These are phyloP conservation scores for Mycena crocata DNA, from an alignment of 768 basidiomycete species.

Conservation along the genomic window DNA sequence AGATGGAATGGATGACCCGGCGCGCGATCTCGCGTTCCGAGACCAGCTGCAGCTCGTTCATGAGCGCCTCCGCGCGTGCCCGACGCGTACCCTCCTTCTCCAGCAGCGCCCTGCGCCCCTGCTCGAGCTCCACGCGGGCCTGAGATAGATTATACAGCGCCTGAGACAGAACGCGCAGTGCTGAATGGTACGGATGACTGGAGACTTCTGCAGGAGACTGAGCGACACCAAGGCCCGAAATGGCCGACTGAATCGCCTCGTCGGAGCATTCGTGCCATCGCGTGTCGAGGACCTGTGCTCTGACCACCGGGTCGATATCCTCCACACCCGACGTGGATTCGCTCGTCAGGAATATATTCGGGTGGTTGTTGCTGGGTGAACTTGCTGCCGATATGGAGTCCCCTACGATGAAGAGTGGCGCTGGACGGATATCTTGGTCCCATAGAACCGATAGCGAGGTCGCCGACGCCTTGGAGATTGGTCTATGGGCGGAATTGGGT, in stretches of 20 bases:
- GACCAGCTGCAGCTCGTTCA: constrained; percentile 63
- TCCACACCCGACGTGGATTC: constrained; percentile 50
- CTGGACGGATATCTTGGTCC: constrained; percentile 47
- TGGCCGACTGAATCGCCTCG: constrained; percentile 73
- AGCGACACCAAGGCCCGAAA: constrained; percentile 59
- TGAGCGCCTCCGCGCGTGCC: constrained; percentile 62
- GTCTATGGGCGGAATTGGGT: constrained; percentile 16
- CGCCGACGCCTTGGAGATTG: constrained; percentile 40
- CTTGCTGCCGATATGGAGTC: constrained; percentile 4
- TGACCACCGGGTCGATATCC: constrained; percentile 45
- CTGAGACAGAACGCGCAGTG: constrained; percentile 76
- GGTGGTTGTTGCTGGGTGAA: constrained; percentile 16
- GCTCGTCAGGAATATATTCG: constrained; percentile 33
- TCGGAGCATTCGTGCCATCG: constrained; percentile 86
- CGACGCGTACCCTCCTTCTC: constrained; percentile 71
- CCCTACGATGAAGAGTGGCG: constrained; percentile 58
- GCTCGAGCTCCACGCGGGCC: constrained; percentile 73
- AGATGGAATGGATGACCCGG: constrained; percentile 75
- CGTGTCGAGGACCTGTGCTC: constrained; percentile 68
- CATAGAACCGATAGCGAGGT: constrained; percentile 55
- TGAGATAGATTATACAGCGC: constrained; percentile 70
- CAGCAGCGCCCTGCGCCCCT: constrained; percentile 58
- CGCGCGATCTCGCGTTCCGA: constrained; percentile 77
- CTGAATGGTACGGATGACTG: constrained; percentile 71
- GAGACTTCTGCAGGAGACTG: constrained; percentile 61